phyloP scores from a whole-genome alignment of 129 eudicot genomes.

The Daucus carota region DH1_v3.0 NC_030383.2:50330501-50331000 shows the following conservation, averaged over 20 bases:
- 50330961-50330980: neutral
- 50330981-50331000: neutral
- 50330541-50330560: constrained; percentile 56
- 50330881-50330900: neutral
- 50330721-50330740: neutral
- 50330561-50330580: constrained; percentile 92
- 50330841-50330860: neutral
- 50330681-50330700: neutral
- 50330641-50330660: neutral
- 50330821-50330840: neutral
- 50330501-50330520: constrained; percentile 77
- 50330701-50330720: neutral
- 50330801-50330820: neutral
- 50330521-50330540: constrained; percentile 88
- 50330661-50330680: neutral
- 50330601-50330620: constrained; percentile 95
- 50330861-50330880: neutral
- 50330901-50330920: neutral
- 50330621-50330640: constrained; percentile 92
- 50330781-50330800: neutral
- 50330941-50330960: neutral
- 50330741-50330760: neutral
- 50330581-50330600: constrained; percentile 81
- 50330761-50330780: neutral
- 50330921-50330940: neutral